Evolutionary conservation across 1,284 basidiomycete species (phyloP), one percentile per base, ranked within the genome.

Genomic region (Irpex sp.): DNA sequence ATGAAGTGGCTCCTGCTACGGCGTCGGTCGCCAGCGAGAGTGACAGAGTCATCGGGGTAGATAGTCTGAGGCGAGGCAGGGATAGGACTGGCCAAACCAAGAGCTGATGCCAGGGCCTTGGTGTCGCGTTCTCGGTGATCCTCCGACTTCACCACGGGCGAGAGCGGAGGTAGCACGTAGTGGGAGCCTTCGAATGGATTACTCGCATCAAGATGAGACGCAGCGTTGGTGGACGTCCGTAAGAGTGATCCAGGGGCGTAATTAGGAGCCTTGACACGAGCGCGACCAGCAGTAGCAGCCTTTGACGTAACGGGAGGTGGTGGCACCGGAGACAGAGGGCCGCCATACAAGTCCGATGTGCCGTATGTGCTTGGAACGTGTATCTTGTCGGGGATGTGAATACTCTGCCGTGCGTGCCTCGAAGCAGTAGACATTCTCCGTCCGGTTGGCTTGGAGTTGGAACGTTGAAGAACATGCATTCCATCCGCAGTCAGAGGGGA

Each of bases 21-120:
- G 38, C 67, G 65, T 15, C 72, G 77, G 55, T 78, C 77, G 15
- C 80, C 82, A 5, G 83, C 79, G 36, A 89, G 78, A 63, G 86
- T 88, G 72, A 88, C 76, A 8, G 87, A 89, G 73, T 90, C 88
- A 63, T 91, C 89, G 4, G 88, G 88, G 69, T 85, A 88, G 62
- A 89, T 69, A 5, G 87, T 88, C 67, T 83, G 84, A 36, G 85
- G 87, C 13, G 79, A 82, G 51, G 77, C 77, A 34, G 78, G 66
- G 3, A 60, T 63, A 1, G 76, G 72, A 44, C 67, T 72, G 13
- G 64, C 67, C n/a, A 88, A 72, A 9, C 85, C 85, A n/a, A 86
- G 75, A 0, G 82, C 85, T 59, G 79, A 78, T 2, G 83, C 79
- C 62, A 86, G 71, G 47, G 85, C 83, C 66, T 78, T 79, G 11